Evolutionary conservation across 495 filamentous ascomycete species (phyloP), one percentile per base, ranked within the genome.

Genomic region (Aspergillus sparsus): DNA sequence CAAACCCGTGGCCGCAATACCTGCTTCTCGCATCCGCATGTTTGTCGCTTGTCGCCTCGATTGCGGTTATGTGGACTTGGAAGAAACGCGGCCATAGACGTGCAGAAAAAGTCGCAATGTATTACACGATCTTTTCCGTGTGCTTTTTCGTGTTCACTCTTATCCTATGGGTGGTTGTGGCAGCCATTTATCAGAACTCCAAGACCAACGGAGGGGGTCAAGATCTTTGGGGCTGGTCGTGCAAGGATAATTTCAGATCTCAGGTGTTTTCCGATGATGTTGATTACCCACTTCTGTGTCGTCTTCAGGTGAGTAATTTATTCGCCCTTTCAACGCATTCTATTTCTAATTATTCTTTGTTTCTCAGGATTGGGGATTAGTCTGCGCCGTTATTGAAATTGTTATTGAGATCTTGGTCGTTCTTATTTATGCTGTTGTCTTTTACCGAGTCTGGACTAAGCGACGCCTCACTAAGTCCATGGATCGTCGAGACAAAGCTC

Each of bases 201-300:
- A 89, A 89, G 67, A 77, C 82, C 62, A 87, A 84, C 68, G 87
- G 86, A 64, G 75, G 84, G 41, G 87, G 85, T 57, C 82, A 97
- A 66, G 94, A 98, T 70, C 80, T 99, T 67, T 99, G 94, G 94
- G 93, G 92, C 32, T 99, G 94, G 94, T 82, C 90, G 4, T 99
- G 94, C 69, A 89, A 91, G 32, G 82, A 96, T 61, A 98, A 97
- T 70, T 87, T 84, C 49, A 85, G 94, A 52, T 73, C 86, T 41
- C 71, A 89, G 58, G 73, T 95, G 21, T 97, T 91, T 71, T 70
- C 84, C 58, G 74, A 91, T 27, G 85, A 91, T 52, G 82, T 99
- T 60, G 83, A 92, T 73, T 99, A 97, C 75, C 84, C 83, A 49
- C 86, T 99, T n/a, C 82, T 98, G 67, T 99, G 94, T 80, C 90